Evolutionary conservation across 352 stramenopile species (phyloP).

Genomic region (Phytopythium vexans): DNA sequence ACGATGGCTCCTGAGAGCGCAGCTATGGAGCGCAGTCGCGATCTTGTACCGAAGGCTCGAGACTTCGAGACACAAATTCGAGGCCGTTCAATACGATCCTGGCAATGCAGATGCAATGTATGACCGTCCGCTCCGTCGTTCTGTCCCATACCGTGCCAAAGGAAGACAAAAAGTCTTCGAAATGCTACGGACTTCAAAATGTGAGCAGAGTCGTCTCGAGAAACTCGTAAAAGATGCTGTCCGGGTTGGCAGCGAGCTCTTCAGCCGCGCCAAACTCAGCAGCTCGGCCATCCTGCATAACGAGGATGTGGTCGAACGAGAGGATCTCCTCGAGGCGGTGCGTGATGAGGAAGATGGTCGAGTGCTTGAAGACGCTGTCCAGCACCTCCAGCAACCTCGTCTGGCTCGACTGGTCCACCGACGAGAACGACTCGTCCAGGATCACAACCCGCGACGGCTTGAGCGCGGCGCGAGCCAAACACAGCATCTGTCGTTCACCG

Average conservation of each 20-base stretch:
- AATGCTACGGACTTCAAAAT: slow-evolving; percentile 8
- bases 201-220: slow-evolving; percentile 43
- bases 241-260: slow-evolving; percentile 31
- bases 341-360: slow-evolving; percentile 96
- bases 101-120: no score
- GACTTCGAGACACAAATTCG: no score
- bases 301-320: slow-evolving; percentile 30
- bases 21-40: no score
- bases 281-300: slow-evolving; percentile 27
- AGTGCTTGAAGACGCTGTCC: slow-evolving; percentile 83
- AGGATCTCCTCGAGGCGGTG: slow-evolving; percentile 92
- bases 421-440: slow-evolving; percentile 85
- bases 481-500: slow-evolving; percentile 96
- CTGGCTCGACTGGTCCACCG: slow-evolving; percentile 59
- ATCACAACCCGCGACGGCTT: slow-evolving; percentile 84
- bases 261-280: slow-evolving; percentile 40
- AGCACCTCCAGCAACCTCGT: slow-evolving; percentile 76
- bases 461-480: slow-evolving; percentile 93
- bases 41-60: no score
- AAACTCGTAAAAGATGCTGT: slow-evolving; percentile 47
- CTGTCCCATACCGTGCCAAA: no score
- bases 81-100: no score
- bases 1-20: no score
- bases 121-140: no score
- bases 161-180: neutral